These are phyloP conservation scores for Barnettozyma pratensis DNA, from an alignment of 805 yeast genomes.

Conservation along the genomic window DNA sequence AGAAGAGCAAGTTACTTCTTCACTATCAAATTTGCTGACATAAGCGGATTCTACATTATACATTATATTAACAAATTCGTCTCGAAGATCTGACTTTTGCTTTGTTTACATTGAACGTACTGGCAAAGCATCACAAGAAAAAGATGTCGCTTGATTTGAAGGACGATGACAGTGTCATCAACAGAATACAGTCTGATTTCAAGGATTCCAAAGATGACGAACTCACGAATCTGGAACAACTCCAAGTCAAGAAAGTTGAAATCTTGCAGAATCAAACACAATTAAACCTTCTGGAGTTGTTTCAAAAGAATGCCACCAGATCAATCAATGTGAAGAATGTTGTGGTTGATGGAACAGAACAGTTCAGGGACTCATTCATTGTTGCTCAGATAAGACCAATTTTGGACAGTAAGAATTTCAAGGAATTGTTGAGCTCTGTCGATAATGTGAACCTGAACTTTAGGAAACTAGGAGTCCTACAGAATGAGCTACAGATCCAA, in stretches of 20 bases:
- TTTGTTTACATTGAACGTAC: no score
- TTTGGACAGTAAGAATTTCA: constrained; percentile 35
- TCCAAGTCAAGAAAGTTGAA: constrained; percentile 25
- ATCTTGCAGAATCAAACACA: constrained; percentile 26
- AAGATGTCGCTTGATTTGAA: constrained; percentile 13
- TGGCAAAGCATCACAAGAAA: no score
- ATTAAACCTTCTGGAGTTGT: constrained; percentile 22
- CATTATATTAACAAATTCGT: no score
- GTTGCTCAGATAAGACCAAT: constrained; percentile 44
- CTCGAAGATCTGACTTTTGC: no score
- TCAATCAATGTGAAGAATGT: constrained; percentile 42
- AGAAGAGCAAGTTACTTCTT: no score
- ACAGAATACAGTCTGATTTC: constrained; percentile 20
- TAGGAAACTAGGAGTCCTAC: constrained; percentile 37
- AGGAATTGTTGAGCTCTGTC: constrained; percentile 34
- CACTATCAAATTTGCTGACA: no score
- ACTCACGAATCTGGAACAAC: constrained; percentile 12
- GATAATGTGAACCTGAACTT: constrained; percentile 42
- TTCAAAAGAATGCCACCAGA: constrained; percentile 28
- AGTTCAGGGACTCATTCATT: constrained; percentile 42
- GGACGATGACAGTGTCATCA: constrained; percentile 18
- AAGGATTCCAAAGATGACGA: constrained; percentile 10
- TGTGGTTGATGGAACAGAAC: constrained; percentile 43
- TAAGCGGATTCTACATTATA: no score
- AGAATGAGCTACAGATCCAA: constrained; percentile 32